phyloP scores from a whole-genome alignment of 768 basidiomycete genomes.

The Nidularia sp. region DNA sequence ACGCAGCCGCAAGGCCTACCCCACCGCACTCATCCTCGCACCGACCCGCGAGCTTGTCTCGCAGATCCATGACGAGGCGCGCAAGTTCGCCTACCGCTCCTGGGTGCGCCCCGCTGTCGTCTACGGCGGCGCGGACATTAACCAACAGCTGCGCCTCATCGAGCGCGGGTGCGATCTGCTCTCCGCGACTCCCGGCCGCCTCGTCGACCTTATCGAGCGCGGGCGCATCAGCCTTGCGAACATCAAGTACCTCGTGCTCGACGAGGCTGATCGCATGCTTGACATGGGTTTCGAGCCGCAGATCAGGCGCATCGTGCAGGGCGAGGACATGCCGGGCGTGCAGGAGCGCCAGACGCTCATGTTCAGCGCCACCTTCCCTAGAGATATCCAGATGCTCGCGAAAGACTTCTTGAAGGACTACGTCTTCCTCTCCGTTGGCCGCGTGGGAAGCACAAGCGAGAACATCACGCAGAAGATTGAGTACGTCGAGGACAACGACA shows the following conservation, averaged over 20 bases:
- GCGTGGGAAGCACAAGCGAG: slow-evolving; percentile 97
- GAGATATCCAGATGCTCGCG: slow-evolving; percentile 96
- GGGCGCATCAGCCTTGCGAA: slow-evolving; percentile 95
- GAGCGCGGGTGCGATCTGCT: slow-evolving; percentile 97
- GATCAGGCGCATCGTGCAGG: slow-evolving; percentile 96
- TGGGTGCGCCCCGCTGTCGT: slow-evolving; percentile 99
- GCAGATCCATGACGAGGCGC: slow-evolving; percentile 98
- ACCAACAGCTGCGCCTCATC: slow-evolving; percentile 86
- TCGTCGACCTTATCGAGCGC: slow-evolving; percentile 97
- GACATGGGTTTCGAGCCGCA: slow-evolving; percentile 99
- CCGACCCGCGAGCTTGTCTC: slow-evolving; percentile 98
- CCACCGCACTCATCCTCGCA: slow-evolving; percentile 95
- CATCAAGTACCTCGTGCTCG: slow-evolving; percentile 96
- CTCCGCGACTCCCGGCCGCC: slow-evolving; percentile 94
- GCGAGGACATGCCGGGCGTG: slow-evolving; percentile 97
- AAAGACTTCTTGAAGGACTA: slow-evolving; percentile 98
- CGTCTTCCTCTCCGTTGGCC: slow-evolving; percentile 96
- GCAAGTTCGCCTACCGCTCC: slow-evolving; percentile 98
- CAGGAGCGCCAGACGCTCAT: slow-evolving; percentile 95
- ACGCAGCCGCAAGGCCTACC: slow-evolving; percentile 85
- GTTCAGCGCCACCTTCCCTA: slow-evolving; percentile 99
- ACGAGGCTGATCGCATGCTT: slow-evolving; percentile 99
- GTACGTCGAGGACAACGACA: slow-evolving; percentile 96
- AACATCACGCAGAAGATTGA: slow-evolving; percentile 99
- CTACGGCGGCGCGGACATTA: slow-evolving; percentile 98